Evolutionary conservation across 345 rosid species (phyloP).

Genomic region (Rhodamnia rubescens): DNA sequence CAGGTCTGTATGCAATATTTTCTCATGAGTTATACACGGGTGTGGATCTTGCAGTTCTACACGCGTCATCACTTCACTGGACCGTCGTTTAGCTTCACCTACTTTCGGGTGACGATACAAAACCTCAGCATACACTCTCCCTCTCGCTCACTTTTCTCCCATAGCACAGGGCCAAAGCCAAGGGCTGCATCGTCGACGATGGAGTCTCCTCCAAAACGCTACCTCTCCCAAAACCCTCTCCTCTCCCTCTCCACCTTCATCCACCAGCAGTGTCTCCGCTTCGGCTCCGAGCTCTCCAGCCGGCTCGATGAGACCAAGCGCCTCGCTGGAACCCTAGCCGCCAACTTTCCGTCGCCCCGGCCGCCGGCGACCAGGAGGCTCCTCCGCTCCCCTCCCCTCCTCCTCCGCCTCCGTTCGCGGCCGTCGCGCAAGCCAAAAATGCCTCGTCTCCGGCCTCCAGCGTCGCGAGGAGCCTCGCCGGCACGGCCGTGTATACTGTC

Average conservation of each 20-base stretch:
- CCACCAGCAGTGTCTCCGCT: conserved; percentile 47
- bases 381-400: neutral
- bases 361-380: neutral
- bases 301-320: conserved; percentile 43
- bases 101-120: neutral
- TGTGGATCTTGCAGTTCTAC: neutral
- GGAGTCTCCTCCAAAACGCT: conserved; percentile 40
- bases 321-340: conserved; percentile 22
- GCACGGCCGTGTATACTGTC: conserved; percentile 76
- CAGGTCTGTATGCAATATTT: no score
- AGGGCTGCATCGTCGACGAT: conserved; percentile 7
- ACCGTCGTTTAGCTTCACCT: neutral
- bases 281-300: conserved; percentile 36
- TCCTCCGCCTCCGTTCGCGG: conserved; percentile 42
- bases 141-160: neutral
- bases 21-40: no score
- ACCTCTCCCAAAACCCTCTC: conserved; percentile 41
- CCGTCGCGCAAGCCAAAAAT: conserved; percentile 43
- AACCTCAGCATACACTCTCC: neutral
- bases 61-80: neutral
- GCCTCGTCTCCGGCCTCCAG: conserved; percentile 19
- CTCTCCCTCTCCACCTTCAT: conserved; percentile 7
- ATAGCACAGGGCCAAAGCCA: neutral
- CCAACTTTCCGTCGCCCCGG: conserved; percentile 14
- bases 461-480: conserved; percentile 64